phyloP scores from a whole-genome alignment of 352 stramenopile genomes.

The Aphanomyces euteiches region DNA sequence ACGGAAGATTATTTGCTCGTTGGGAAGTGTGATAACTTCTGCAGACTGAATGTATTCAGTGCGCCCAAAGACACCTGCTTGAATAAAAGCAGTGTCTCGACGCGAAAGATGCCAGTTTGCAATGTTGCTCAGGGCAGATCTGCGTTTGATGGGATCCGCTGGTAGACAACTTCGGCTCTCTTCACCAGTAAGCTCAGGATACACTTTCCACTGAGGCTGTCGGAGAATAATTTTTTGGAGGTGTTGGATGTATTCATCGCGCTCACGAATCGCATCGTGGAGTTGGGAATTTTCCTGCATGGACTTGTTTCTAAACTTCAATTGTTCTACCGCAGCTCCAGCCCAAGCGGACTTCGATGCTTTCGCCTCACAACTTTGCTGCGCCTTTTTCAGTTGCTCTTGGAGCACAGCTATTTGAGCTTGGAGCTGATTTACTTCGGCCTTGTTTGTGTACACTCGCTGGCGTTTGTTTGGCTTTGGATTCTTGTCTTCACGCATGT shows the following conservation, averaged over 20 bases:
- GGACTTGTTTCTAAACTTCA: neutral
- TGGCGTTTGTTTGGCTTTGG: slow-evolving; percentile 6
- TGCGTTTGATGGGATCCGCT: neutral
- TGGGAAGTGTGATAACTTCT: neutral
- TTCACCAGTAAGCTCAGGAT: neutral
- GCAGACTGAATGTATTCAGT: neutral
- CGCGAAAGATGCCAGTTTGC: neutral
- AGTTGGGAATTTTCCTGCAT: slow-evolving; percentile 19
- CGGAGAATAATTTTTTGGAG: neutral
- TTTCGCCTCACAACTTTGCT: neutral
- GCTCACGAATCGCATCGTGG: slow-evolving; percentile 1
- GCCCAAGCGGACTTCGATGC: slow-evolving; percentile 9
- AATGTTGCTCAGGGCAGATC: neutral
- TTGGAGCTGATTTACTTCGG: neutral
- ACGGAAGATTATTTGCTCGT: neutral
- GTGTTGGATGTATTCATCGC: neutral
- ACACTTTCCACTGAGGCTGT: neutral
- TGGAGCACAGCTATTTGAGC: neutral
- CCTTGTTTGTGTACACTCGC: neutral
- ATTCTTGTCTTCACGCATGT: too few species aligned
- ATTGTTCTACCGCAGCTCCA: neutral
- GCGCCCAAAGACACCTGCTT: neutral
- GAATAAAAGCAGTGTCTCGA: neutral
- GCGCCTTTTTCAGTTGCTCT: neutral
- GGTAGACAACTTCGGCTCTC: neutral